A percentile compares a stretch with the other conserved stretches of the same genome.
These are phyloP conservation scores for Mallotus repandus DNA, from an alignment of 441 rosid species.

Conservation along the genomic window DNA sequence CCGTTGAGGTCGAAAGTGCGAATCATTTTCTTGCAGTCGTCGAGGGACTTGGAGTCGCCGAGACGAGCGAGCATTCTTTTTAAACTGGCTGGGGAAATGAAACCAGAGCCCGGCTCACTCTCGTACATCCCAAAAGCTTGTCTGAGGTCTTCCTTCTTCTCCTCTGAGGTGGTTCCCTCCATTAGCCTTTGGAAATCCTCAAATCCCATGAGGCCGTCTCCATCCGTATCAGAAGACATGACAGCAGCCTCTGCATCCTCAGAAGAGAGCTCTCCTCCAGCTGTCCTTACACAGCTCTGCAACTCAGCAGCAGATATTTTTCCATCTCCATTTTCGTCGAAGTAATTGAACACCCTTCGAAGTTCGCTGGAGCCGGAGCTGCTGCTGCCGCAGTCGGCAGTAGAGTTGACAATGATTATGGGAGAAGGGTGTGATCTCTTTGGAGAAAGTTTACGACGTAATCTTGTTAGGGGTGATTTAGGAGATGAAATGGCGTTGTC, in stretches of 20 bases:
- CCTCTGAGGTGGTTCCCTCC: conserved; percentile 37
- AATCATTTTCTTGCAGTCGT: conserved; percentile 57
- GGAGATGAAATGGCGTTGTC: not conserved
- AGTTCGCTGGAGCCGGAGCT: conserved; percentile 24
- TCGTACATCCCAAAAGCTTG: conserved; percentile 60
- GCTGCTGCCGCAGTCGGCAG: too few species aligned
- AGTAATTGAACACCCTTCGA: conserved; percentile 47
- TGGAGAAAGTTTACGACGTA: conserved; percentile 33
- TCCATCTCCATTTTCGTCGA: conserved; percentile 60
- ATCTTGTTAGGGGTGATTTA: conserved; percentile 19
- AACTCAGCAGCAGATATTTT: conserved; percentile 51
- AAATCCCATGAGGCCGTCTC: conserved; percentile 53
- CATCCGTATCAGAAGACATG: conserved; percentile 44
- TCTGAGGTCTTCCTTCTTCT: conserved; percentile 38
- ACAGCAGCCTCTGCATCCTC: conserved; percentile 54
- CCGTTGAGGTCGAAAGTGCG: conserved; percentile 48
- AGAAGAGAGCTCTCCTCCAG: conserved; percentile 45
- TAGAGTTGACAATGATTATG: too few species aligned
- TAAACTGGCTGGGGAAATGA: conserved; percentile 55
- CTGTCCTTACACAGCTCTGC: conserved; percentile 41
- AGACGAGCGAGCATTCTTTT: conserved; percentile 48
- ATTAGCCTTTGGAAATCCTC: conserved; percentile 53
- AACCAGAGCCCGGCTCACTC: conserved; percentile 40
- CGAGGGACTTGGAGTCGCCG: conserved; percentile 49
- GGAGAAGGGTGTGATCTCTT: conserved; percentile 12